These are phyloP conservation scores for Fusarium acutatum DNA, from an alignment of 2,329 filamentous ascomycete genomes.

Conservation along the genomic window DNA sequence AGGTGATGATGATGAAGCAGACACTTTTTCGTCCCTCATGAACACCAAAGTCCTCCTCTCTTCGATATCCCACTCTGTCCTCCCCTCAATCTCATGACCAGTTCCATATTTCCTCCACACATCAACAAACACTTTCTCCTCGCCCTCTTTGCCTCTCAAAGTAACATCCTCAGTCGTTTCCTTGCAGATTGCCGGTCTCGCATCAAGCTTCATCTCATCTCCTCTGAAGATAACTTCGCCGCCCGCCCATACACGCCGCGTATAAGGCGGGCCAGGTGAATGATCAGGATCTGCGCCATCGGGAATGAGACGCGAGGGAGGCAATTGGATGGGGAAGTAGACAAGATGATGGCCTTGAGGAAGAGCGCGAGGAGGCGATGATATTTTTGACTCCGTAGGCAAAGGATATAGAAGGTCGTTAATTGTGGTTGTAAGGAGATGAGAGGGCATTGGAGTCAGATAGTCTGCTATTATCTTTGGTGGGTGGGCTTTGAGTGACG, in stretches of 20 bases:
- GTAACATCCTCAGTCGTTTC: slow-evolving; percentile 55
- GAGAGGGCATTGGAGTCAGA: slow-evolving; percentile 66
- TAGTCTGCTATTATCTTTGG: slow-evolving; percentile 53
- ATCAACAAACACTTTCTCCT: slow-evolving; percentile 62
- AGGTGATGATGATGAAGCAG: slow-evolving; percentile 4
- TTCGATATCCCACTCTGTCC: slow-evolving; percentile 46
- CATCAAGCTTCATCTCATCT: slow-evolving; percentile 49
- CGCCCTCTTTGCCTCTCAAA: slow-evolving; percentile 43
- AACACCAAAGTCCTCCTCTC: slow-evolving; percentile 64
- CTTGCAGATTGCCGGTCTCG: slow-evolving; percentile 51
- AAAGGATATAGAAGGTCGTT: slow-evolving; percentile 57
- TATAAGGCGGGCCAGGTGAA: slow-evolving; percentile 75
- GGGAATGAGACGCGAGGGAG: slow-evolving; percentile 68
- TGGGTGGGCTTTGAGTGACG: slow-evolving; percentile 38
- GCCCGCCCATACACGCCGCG: slow-evolving; percentile 87
- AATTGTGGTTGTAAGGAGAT: slow-evolving; percentile 72
- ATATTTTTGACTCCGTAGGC: slow-evolving; percentile 20
- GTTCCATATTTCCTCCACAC: slow-evolving; percentile 57
- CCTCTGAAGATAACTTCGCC: slow-evolving; percentile 71
- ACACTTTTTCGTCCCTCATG: slow-evolving; percentile 50
- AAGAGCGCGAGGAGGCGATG: slow-evolving; percentile 48
- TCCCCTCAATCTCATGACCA: slow-evolving; percentile 31
- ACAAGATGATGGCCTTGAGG: slow-evolving; percentile 82
- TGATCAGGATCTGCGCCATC: slow-evolving; percentile 89
- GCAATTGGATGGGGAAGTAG: slow-evolving; percentile 81